Evolutionary conservation across 495 filamentous ascomycete genomes (phyloP).

Genomic region (Sordaria brevicollis): DNA sequence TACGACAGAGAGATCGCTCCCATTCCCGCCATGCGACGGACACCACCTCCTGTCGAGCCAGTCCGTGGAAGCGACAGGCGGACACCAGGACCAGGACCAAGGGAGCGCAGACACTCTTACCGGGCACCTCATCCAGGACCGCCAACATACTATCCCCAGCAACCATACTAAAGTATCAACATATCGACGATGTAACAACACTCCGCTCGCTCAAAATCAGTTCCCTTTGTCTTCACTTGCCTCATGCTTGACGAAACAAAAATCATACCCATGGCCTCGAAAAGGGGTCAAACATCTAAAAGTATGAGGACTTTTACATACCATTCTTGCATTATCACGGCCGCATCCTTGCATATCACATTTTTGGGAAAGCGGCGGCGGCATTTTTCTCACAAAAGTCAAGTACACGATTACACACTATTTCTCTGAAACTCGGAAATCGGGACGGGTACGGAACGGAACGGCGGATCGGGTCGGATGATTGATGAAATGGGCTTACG

Average conservation of each 20-base stretch:
- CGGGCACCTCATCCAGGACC: conserved; percentile 20
- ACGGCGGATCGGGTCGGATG: neutral
- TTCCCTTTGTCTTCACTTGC: neutral
- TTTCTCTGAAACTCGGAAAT: neutral
- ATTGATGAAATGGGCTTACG: too few species aligned
- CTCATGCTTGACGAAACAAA: neutral
- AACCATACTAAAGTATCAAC: conserved; percentile 1
- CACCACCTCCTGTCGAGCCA: conserved; percentile 23
- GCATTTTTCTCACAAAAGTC: neutral
- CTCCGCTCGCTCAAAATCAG: neutral
- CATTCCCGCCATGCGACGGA: conserved; percentile 9
- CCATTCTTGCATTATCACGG: neutral
- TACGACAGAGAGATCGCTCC: conserved; percentile 17
- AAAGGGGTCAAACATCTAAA: neutral
- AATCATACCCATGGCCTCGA: neutral
- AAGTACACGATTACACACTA: neutral
- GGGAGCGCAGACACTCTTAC: conserved; percentile 13
- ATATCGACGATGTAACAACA: neutral
- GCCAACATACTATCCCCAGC: conserved; percentile 11
- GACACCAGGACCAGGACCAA: conserved; percentile 22
- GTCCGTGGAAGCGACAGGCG: conserved; percentile 17
- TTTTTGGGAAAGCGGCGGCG: neutral
- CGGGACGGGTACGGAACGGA: neutral
- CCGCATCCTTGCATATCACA: neutral
- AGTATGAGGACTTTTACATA: neutral